These are phyloP conservation scores for Thraustochytrium striatum DNA, from an alignment of 352 stramenopile genomes.

Conservation along the genomic window DNA sequence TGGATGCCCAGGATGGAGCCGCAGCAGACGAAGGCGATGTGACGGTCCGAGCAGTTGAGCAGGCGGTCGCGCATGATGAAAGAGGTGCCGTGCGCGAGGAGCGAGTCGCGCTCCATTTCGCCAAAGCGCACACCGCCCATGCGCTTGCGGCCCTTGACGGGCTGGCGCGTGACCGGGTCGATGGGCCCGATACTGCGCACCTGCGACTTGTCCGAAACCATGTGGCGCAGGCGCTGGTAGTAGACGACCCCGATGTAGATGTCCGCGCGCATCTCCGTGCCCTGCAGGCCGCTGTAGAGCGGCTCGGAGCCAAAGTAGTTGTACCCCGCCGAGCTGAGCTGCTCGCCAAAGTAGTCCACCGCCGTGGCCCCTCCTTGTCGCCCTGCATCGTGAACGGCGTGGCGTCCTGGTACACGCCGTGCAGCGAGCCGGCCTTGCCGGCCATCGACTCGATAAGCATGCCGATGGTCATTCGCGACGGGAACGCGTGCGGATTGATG, in stretches of 20 bases:
- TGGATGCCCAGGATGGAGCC: constrained; percentile 76
- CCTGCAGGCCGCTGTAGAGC: constrained; percentile 96
- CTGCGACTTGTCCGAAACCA: constrained; percentile 99
- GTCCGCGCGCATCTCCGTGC: constrained; percentile 96
- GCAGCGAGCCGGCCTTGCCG: constrained; percentile 95
- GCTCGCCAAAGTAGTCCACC: constrained; percentile 98
- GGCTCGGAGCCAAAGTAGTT: constrained; percentile 99
- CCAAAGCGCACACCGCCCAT: constrained; percentile 97
- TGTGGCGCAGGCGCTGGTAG: constrained; percentile 99
- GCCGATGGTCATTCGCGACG: constrained; percentile 97
- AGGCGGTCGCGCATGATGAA: constrained; percentile 65
- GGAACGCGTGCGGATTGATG: constrained; percentile 97
- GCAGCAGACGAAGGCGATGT: constrained; percentile 95
- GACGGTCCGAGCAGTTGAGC: constrained; percentile 98
- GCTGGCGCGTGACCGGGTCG: constrained; percentile 97
- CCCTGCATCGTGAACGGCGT: constrained; percentile 84
- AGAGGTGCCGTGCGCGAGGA: constrained; percentile 89
- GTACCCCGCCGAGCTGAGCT: constrained; percentile 90
- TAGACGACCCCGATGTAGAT: constrained; percentile 99
- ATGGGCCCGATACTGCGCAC: constrained; percentile 95
- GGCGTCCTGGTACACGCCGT: constrained; percentile 93
- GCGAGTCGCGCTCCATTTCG: constrained; percentile 99
- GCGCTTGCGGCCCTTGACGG: constrained; percentile 98
- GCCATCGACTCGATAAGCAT: constrained; percentile 99
- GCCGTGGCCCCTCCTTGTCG: constrained; percentile 58